Evolutionary conservation across 495 filamentous ascomycete genomes (phyloP), one percentile per base, ranked within the genome.

Genomic region (Penicillium simplicissimum): DNA sequence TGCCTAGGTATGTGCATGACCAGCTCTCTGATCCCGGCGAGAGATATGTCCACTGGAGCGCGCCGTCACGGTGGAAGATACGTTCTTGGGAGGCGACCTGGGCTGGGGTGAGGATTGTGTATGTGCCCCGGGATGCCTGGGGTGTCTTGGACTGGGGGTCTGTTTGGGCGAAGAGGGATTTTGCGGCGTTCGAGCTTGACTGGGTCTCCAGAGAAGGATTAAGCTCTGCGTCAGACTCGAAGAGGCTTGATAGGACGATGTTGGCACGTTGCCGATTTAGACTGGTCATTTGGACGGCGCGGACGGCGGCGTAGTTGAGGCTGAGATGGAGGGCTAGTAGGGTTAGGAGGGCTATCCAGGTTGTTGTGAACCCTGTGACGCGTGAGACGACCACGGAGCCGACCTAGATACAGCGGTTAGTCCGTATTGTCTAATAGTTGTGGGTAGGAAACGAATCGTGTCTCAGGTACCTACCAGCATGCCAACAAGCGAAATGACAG

Each of bases 201-300:
- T 31, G 28, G 4, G 28, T 15, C 11, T 40, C 19, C 5, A 74
- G n/a, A 10, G 14, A 21, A 3, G 17, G 47, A 6, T 42, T 25
- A 0, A 59, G 31, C 4, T 64, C 66, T 14, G 63, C 65, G 21
- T 79, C 83, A 5, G 71, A 72, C 14, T 79, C 76, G 8, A 88
- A 65, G 40, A 88, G 80, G 15, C 83, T 75, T 19, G 87, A 87
- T 62, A 93, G 85, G 31, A 93, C 81, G 43, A 98, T 85, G 65
- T 89, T 93, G 1, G 93, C 87, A 23, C 94, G 84, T 72, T 97
- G 94, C 35, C 91, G 80, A 77, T 96, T 97, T 15, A 97, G 80
- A n/a, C 86, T 92, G 15, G 83, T 83, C 86, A 97, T 90, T 69
- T 85, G 85, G 11, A 98, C 94, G 45, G 90, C 80, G 61, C 88